Evolutionary conservation across 2,329 filamentous ascomycete genomes (phyloP).

Genomic region (Blumeriella jaapii): DNA sequence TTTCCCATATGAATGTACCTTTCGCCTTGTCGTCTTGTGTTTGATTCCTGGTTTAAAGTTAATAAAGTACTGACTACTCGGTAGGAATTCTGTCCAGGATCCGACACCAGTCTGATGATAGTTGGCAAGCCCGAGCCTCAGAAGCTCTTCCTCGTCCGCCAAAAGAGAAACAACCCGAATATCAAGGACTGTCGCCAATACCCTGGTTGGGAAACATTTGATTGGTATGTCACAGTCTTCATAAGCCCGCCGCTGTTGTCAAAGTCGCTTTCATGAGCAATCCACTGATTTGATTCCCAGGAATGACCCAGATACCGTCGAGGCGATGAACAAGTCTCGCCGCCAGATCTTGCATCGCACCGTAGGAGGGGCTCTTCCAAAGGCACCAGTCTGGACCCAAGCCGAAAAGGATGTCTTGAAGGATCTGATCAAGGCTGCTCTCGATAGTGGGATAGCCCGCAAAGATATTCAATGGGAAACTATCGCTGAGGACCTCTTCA

Average conservation of each 20-base stretch:
- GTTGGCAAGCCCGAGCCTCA: slow-evolving; percentile 5
- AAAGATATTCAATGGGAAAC: slow-evolving; percentile 4
- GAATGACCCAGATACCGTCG: background rate
- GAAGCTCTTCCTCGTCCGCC: slow-evolving; percentile 11
- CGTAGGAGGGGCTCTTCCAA: background rate
- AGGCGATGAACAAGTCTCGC: slow-evolving; percentile 5
- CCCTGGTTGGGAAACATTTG: slow-evolving; percentile 3
- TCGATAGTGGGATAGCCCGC: background rate
- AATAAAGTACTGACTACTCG: too few species aligned
- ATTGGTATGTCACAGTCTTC: too few species aligned
- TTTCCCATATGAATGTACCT: too few species aligned
- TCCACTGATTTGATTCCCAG: too few species aligned
- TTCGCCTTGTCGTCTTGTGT: too few species aligned
- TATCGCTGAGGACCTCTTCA: background rate
- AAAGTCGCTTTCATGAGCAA: too few species aligned
- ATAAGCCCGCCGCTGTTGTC: too few species aligned
- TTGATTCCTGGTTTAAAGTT: too few species aligned
- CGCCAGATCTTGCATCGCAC: slow-evolving; percentile 4
- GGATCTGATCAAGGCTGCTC: background rate
- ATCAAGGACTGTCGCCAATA: slow-evolving; percentile 6
- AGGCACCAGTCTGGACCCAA: slow-evolving; percentile 3
- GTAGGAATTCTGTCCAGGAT: slow-evolving; percentile 11
- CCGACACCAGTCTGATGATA: background rate
- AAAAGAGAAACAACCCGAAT: background rate
- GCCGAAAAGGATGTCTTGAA: slow-evolving; percentile 5